Evolutionary conservation across 306 rosid genomes (phyloP), one percentile per base, ranked within the genome.

Genomic region (Glycine latifolia): DNA sequence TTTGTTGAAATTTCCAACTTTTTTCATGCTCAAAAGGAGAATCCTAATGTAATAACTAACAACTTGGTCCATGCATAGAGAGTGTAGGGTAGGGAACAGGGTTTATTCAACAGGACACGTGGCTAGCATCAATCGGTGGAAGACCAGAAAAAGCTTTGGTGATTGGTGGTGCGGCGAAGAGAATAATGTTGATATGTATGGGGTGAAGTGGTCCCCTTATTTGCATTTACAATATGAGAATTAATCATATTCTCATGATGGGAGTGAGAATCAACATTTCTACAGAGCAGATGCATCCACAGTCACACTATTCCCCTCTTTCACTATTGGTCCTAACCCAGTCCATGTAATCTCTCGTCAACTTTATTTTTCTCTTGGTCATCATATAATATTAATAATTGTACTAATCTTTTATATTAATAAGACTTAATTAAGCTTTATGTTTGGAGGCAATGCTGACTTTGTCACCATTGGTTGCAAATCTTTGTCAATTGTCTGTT

Each of bases 401-500:
- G 59, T 44, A 58, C 2, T 58, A 16, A 8, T 26, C 1, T 26
- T 26, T 26, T 26, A 26, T 26, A 26, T 6, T 86, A 39, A 75
- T 63, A 39, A 26, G 31, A 1, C 31, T 26, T 26, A 26, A 26
- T 39, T 39, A 4, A 39, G 44, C 44, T 39, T 37, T 53, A 13
- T 53, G 44, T 59, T 59, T 39, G 54, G 20, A 82, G 14, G 41
- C 6, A 7, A 43, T 77, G 86, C 52, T 81, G 86, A 89, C 92
- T 85, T 83, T 76, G 50, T 68, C 1, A 2, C 31, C 10, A 79
- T 83, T 86, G 83, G 81, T 44, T 73, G 76, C 66, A 78, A 80
- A 72, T 87, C 88, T 78, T 73, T 79, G 81, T 83, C 89, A 44
- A 4, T 58, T 26, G 12, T 54, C 47, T 65, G 68, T 86, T 73